phyloP scores from a whole-genome alignment of 2,329 filamentous ascomycete genomes.

The Fusarium sororula region DNA sequence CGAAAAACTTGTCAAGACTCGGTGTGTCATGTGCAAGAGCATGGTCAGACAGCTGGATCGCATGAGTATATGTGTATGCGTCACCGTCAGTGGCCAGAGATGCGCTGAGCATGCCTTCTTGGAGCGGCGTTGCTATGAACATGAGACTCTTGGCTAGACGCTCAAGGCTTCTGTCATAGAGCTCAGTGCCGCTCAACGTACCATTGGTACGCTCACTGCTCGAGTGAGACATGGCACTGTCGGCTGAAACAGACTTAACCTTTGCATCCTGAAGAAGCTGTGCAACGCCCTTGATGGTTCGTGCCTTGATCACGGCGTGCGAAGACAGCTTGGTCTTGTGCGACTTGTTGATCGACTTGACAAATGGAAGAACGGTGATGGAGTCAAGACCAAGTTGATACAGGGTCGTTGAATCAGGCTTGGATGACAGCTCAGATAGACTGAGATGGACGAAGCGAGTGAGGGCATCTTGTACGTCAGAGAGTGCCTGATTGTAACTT shows the following conservation, averaged over 20 bases:
- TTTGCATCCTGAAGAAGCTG: neutral
- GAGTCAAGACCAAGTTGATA: constrained; percentile 21
- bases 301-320: constrained; percentile 5
- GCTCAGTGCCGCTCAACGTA: neutral
- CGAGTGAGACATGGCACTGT: fast-evolving
- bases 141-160: constrained; percentile 5
- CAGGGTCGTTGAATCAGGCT: neutral
- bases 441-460: neutral
- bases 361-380: constrained; percentile 9
- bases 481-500: neutral
- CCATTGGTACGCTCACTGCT: fast-evolving
- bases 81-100: constrained; percentile 1
- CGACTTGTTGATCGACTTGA: constrained; percentile 10
- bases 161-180: neutral
- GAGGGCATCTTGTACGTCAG: neutral
- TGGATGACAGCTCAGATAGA: neutral
- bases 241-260: fast-evolving
- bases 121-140: constrained; percentile 14
- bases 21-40: neutral
- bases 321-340: constrained; percentile 10
- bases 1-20: neutral
- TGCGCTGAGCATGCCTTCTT: constrained; percentile 27
- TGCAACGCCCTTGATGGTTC: neutral
- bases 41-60: constrained; percentile 1
- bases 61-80: constrained; percentile 14